These are phyloP conservation scores for Withania somnifera DNA, from an alignment of 305 asterid species.

Conservation along the genomic window DNA sequence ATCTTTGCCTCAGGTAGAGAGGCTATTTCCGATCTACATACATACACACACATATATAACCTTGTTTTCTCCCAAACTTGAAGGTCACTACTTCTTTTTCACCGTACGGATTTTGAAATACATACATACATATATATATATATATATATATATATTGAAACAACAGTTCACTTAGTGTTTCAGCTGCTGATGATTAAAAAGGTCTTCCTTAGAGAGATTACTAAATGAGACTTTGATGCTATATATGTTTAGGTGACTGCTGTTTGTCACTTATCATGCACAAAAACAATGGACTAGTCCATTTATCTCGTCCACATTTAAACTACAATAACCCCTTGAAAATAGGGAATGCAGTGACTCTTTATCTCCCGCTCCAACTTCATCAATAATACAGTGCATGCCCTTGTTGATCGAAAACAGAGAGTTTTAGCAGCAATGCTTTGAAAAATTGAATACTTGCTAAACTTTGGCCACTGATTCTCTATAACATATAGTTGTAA, in stretches of 20 bases:
- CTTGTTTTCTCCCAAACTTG: too few species aligned
- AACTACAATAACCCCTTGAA: neutral
- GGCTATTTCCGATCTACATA: too few species aligned
- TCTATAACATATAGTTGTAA: neutral
- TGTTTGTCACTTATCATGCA: neutral
- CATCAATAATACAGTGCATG: neutral
- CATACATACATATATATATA: too few species aligned
- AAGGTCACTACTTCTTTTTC: too few species aligned
- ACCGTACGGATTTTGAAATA: too few species aligned
- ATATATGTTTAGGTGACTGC: neutral
- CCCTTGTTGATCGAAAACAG: neutral
- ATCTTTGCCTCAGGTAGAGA: too few species aligned
- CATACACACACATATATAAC: too few species aligned
- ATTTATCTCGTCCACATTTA: neutral
- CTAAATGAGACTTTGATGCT: neutral
- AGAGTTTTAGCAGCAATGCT: neutral
- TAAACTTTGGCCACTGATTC: neutral
- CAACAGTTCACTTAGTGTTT: neutral
- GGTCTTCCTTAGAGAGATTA: neutral
- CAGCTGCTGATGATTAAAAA: neutral
- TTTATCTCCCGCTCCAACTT: neutral
- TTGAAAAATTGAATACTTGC: neutral
- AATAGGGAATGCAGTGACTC: neutral
- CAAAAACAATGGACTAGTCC: neutral
- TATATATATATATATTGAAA: too few species aligned